Evolutionary conservation across 257 asterid species (phyloP), one percentile per base, ranked within the genome.

Genomic region (Dorcoceras hygrometricum): DNA sequence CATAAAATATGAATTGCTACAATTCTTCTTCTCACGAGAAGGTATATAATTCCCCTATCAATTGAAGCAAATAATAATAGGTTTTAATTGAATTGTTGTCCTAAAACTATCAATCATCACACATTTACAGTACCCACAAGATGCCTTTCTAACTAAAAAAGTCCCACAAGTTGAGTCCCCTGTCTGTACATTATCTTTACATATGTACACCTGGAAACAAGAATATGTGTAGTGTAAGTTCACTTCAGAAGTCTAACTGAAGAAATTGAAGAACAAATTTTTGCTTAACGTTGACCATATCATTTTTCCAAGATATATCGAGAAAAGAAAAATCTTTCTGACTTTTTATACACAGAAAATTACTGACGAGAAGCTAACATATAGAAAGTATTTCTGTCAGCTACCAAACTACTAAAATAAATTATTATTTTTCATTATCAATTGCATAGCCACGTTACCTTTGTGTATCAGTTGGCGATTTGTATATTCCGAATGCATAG

Each of bases 41-140:
- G 50, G 72, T 53, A 29, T 4, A 23, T 2, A 50, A 43, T 55
- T 65, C 27, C 43, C 32, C 62, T 59, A 62, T 55, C 55, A 56
- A 62, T 68, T 28, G 20, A 46, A 46, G 34, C 63, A 68, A 50
- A 61, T 36, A 64, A 54, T 63, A 66, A 75, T 70, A 70, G 56
- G 76, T 24, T 43, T 14, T 39, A 14, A 39, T 39, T 69, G 70
- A 66, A 39, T 71, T 46, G 27, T 43, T 50, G 65, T 62, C 54
- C 46, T 24, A 27, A 61, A 73, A 60, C 64, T 69, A 28, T 74
- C 62, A 59, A 59, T 64, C 69, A 66, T 68, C 63, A 67, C 62
- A 54, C 26, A 83, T 77, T 72, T 69, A 81, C 86, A 75, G 23
- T 57, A 75, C 79, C 56, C 76, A 81, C 80, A 79, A 59, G 73